Conservation (phyloP, 192 early-diverging fungal genomes). For the Lunasporangiospora selenospora region DNA sequence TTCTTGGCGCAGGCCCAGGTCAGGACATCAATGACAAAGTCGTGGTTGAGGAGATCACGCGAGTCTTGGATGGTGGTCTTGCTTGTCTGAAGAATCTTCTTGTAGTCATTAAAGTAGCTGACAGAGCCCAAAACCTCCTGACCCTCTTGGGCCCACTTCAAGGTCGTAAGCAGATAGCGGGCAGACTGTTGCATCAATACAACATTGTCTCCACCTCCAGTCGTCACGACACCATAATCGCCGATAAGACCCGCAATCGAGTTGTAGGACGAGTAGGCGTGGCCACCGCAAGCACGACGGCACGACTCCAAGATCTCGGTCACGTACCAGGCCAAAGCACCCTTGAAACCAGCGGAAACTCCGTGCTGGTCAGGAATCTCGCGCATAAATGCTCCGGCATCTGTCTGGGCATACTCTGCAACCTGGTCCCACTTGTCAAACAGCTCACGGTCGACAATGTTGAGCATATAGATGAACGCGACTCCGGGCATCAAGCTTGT, state of each 20-base stretch:
- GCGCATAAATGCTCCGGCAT: constrained; percentile 51
- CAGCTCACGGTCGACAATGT: constrained; percentile 43
- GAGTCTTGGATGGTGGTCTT: constrained; percentile 42
- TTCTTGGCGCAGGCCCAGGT: constrained; percentile 52
- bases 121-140: constrained; percentile 46
- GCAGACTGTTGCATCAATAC: constrained; percentile 57
- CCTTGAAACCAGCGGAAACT: constrained; percentile 64
- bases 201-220: constrained; percentile 56
- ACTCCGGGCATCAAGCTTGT: constrained; percentile 63
- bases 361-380: constrained; percentile 63
- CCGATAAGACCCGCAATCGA: constrained; percentile 63
- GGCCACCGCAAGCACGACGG: constrained; percentile 65
- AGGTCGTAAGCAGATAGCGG: constrained; percentile 48
- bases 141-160: constrained; percentile 38
- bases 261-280: constrained; percentile 74
- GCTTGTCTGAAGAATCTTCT: constrained; percentile 28
- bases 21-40: constrained; percentile 44
- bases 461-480: constrained; percentile 57
- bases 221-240: constrained; percentile 70
- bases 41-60: constrained; percentile 46
- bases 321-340: constrained; percentile 55
- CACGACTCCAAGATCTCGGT: constrained; percentile 57
- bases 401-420: constrained; percentile 53
- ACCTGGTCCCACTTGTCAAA: constrained; percentile 48
- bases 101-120: constrained; percentile 49